phyloP scores from a whole-genome alignment of 2,329 filamentous ascomycete species.

The Phyllosticta paracitricarpa region DNA sequence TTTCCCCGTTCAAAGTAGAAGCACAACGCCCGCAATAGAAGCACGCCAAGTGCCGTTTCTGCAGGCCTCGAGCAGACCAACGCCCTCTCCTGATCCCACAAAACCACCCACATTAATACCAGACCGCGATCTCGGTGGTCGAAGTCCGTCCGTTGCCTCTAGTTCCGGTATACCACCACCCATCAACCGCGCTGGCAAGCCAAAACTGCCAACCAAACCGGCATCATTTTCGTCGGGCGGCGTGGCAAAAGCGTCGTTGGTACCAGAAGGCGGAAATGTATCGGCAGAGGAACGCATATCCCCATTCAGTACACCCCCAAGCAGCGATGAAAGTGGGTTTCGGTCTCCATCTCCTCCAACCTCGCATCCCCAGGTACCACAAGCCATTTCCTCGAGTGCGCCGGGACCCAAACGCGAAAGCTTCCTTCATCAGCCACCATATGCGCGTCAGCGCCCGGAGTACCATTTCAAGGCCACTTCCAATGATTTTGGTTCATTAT shows the following conservation, averaged over 20 bases:
- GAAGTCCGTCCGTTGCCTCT: conserved; percentile 18
- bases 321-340: conserved; percentile 51
- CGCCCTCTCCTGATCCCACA: conserved; percentile 19
- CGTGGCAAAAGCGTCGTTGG: conserved; percentile 18
- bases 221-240: conserved; percentile 19
- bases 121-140: background rate
- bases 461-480: conserved; percentile 9
- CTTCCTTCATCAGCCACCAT: conserved; percentile 19
- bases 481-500: conserved; percentile 9
- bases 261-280: conserved; percentile 31
- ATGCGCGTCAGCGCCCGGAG: conserved; percentile 18
- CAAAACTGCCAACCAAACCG: conserved; percentile 48
- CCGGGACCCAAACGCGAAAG: conserved; percentile 16
- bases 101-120: conserved; percentile 12
- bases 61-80: conserved; percentile 14
- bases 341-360: background rate
- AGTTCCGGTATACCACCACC: conserved; percentile 51
- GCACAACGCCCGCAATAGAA: conserved; percentile 32
- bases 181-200: conserved; percentile 72
- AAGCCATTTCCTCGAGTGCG: conserved; percentile 12
- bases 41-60: conserved; percentile 27
- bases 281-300: conserved; percentile 47
- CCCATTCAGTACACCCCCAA: conserved; percentile 79
- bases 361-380: background rate
- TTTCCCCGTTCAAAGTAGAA: conserved; percentile 30